These are phyloP conservation scores for Hymenotorrendiella dingleyae DNA, from an alignment of 2,329 filamentous ascomycete genomes.

Conservation along the genomic window DNA sequence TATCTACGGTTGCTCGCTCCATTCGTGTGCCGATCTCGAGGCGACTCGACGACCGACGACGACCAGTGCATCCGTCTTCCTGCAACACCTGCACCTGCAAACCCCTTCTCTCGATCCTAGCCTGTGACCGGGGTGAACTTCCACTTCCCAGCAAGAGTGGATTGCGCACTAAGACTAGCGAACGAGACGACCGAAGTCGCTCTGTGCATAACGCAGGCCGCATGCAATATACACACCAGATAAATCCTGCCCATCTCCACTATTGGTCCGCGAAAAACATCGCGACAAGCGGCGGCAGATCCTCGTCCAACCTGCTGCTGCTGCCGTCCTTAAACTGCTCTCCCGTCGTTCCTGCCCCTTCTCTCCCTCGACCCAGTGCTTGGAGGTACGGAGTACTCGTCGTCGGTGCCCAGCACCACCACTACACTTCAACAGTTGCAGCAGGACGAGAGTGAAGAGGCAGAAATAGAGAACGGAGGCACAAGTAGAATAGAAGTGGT, in stretches of 20 bases:
- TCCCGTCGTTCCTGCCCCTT: constrained; percentile 9
- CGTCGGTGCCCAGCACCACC: constrained; percentile 18
- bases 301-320: constrained; percentile 11
- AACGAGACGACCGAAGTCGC: constrained; percentile 3
- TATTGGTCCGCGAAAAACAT: constrained; percentile 12
- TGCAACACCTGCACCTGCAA: no score
- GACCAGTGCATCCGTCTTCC: no score
- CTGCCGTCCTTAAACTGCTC: constrained; percentile 14
- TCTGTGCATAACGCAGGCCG: constrained; percentile 2
- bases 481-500: constrained; percentile 1
- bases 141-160: constrained; percentile 7
- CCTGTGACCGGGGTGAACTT: no score
- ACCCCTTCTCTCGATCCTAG: no score
- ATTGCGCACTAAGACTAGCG: no score
- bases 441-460: background rate
- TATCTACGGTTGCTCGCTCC: no score
- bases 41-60: no score
- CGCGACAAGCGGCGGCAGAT: constrained; percentile 15
- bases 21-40: no score
- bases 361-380: constrained; percentile 15
- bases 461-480: constrained; percentile 8
- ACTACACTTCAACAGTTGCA: constrained; percentile 1
- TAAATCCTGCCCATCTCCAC: constrained; percentile 15
- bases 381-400: no score
- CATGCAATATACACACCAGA: constrained; percentile 8